Percentiles rank a stretch among this genome's conserved stretches.
Evolutionary conservation across 106 monocot species (phyloP).

Genomic region (Narthecium ossifragum): DNA sequence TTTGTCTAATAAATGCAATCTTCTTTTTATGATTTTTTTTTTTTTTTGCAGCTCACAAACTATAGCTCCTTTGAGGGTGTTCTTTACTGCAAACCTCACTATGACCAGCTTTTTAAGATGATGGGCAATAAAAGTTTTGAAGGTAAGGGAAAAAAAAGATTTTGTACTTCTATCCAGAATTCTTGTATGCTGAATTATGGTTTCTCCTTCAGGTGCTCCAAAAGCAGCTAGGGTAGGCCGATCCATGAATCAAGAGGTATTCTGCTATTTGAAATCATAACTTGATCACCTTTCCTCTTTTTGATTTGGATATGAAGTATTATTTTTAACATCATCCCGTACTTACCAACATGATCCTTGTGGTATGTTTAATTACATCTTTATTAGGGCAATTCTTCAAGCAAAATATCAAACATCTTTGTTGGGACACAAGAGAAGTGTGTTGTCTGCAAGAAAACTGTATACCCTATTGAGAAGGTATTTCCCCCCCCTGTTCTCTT

Average conservation of each 20-base stretch:
- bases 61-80: constrained; percentile 71
- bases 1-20: not conserved
- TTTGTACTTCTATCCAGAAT: not conserved
- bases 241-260: constrained; percentile 36
- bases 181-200: not conserved
- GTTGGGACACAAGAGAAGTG: constrained; percentile 75
- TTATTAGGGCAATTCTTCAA: constrained; percentile 20
- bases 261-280: not conserved
- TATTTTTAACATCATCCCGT: not conserved
- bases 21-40: not conserved
- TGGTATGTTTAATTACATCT: constrained; percentile 1
- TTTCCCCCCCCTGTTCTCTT: no score
- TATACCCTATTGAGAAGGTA: constrained; percentile 70
- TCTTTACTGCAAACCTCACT: constrained; percentile 75
- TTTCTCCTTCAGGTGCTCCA: constrained; percentile 19
- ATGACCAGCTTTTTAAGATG: constrained; percentile 68
- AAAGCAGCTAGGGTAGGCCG: constrained; percentile 34
- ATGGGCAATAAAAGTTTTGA: constrained; percentile 77
- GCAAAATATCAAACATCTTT: constrained; percentile 43
- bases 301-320: no score
- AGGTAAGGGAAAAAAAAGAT: constrained; percentile 20
- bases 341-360: not conserved
- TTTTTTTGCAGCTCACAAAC: constrained; percentile 51
- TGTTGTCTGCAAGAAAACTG: constrained; percentile 58
- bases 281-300: not conserved